A percentile compares a stretch with the other conserved stretches of the same genome.
Evolutionary conservation across 2,329 filamentous ascomycete species (phyloP).

Genomic region (Penicillium sp.): DNA sequence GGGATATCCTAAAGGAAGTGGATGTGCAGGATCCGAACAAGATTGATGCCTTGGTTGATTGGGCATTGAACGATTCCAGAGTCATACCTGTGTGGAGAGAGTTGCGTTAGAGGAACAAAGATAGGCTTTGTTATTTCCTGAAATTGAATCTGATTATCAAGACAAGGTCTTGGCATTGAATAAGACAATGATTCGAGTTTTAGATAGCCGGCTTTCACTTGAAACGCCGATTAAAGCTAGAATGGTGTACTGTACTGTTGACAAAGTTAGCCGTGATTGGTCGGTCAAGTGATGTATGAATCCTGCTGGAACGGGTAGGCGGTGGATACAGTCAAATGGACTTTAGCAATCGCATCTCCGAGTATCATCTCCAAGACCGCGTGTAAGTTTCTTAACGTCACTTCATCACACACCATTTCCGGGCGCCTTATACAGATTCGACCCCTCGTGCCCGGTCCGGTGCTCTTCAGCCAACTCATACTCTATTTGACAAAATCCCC

Average conservation of each 20-base stretch:
- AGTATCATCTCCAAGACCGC: neutral
- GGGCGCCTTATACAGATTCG: neutral
- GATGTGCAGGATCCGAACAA: no score
- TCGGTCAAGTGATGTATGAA: neutral
- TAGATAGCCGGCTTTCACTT: no score
- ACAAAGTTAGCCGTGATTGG: neutral
- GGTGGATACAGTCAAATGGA: neutral
- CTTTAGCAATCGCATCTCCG: conserved; percentile 4
- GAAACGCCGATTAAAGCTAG: no score
- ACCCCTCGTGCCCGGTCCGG: neutral
- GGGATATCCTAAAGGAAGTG: no score
- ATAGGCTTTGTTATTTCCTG: no score
- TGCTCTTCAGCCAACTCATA: neutral
- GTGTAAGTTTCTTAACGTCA: neutral
- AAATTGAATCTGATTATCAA: no score
- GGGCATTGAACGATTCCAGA: neutral
- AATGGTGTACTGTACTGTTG: neutral
- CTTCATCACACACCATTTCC: neutral
- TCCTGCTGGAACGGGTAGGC: neutral
- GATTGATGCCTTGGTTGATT: no score
- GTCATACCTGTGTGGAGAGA: neutral
- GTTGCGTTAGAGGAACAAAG: neutral
- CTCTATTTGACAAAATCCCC: neutral
- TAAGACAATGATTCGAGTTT: no score
- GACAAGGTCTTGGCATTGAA: no score